Evolutionary conservation across 2,329 filamentous ascomycete genomes (phyloP).

Genomic region (Didymosphaeria variabile): DNA sequence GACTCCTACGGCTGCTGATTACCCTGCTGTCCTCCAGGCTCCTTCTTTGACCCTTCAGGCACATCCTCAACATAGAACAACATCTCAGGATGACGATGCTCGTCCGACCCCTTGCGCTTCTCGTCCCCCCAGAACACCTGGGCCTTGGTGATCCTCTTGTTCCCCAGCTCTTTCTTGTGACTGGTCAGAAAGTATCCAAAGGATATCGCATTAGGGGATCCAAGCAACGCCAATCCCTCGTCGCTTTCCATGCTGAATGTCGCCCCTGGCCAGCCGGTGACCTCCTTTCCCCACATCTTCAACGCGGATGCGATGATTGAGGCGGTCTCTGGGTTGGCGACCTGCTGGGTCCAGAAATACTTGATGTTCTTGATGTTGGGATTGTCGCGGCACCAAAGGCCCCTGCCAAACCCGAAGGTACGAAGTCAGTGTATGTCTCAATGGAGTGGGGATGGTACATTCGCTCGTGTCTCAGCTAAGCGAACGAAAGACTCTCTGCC

Average conservation of each 20-base stretch:
- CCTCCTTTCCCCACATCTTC: slow-evolving; percentile 5
- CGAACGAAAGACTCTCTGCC: too few relatives aligned
- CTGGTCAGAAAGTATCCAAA: slow-evolving; percentile 35
- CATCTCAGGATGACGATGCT: background rate
- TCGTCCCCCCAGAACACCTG: slow-evolving; percentile 19
- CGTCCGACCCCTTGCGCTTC: background rate
- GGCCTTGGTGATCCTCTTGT: slow-evolving; percentile 27
- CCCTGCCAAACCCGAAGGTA: slow-evolving; percentile 10
- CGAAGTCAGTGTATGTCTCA: too few relatives aligned
- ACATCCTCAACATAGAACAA: slow-evolving; percentile 9
- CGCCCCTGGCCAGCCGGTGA: slow-evolving; percentile 30
- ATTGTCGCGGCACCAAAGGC: slow-evolving; percentile 25
- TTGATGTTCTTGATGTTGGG: slow-evolving; percentile 22
- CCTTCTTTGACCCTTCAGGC: background rate
- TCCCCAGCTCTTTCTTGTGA: slow-evolving; percentile 29
- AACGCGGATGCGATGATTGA: slow-evolving; percentile 27
- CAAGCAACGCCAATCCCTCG: slow-evolving; percentile 28
- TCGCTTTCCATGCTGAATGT: slow-evolving; percentile 21
- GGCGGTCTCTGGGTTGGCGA: slow-evolving; percentile 27
- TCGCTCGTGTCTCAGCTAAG: too few relatives aligned
- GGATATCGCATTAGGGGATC: slow-evolving; percentile 30
- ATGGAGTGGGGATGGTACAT: too few relatives aligned
- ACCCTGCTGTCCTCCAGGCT: background rate
- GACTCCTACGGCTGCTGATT: background rate
- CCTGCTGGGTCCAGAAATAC: slow-evolving; percentile 29